Evolutionary conservation across 805 yeast species (phyloP).

Genomic region (Cyberlindnera saturnus): DNA sequence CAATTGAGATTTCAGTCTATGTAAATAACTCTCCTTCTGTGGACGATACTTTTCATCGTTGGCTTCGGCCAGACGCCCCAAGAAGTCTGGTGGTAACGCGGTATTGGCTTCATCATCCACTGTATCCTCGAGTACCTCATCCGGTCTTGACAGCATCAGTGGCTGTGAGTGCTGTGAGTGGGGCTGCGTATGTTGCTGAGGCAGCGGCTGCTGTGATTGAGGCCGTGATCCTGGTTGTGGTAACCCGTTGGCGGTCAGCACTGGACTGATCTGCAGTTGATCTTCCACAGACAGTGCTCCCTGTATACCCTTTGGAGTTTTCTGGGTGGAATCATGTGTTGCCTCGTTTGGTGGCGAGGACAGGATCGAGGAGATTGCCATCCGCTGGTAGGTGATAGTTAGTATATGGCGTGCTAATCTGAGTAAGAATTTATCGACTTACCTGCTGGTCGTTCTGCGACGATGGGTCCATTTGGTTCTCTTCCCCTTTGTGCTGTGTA

Average conservation of each 20-base stretch:
- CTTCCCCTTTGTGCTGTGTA: not conserved
- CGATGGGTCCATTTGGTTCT: too few relatives aligned
- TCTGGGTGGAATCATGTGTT: not conserved
- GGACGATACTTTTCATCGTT: conserved; percentile 16
- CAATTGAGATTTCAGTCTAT: conserved; percentile 17
- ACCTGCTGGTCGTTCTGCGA: conserved; percentile 1
- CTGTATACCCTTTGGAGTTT: too few relatives aligned
- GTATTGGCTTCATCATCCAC: conserved; percentile 3
- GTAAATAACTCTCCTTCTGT: conserved; percentile 20
- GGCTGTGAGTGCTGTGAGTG: not conserved
- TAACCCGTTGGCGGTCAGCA: too few relatives aligned
- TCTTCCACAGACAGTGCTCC: too few relatives aligned
- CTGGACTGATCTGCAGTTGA: too few relatives aligned
- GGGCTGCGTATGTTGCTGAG: not conserved
- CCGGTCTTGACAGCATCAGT: not conserved
- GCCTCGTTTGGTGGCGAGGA: conserved; percentile 13
- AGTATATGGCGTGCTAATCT: not conserved
- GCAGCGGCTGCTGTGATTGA: not conserved
- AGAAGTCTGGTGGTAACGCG: conserved; percentile 8
- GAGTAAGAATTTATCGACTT: not conserved
- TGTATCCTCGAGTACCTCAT: not conserved
- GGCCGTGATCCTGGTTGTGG: not conserved
- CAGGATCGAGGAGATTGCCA: conserved; percentile 19
- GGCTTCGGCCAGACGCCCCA: conserved; percentile 14
- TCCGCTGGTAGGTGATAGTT: conserved; percentile 8